phyloP scores from a whole-genome alignment of 78 protist genomes.

The Dictyostelium purpureum region DNA sequence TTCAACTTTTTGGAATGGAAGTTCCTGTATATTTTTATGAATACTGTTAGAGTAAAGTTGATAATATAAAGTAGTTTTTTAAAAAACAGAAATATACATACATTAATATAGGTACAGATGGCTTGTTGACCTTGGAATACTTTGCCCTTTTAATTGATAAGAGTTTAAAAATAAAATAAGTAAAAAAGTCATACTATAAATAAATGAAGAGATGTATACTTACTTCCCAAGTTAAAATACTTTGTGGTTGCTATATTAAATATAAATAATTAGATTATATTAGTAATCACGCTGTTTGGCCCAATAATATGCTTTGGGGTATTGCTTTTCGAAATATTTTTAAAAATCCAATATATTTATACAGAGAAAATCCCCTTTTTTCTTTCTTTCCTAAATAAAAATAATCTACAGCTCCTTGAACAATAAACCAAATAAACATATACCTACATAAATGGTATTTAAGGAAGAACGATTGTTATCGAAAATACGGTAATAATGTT shows the following conservation, averaged over 20 bases:
- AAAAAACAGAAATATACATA: too few relatives aligned
- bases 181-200: too few relatives aligned
- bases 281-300: too few relatives aligned
- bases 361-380: not conserved
- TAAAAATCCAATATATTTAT: not conserved
- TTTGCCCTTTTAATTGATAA: too few relatives aligned
- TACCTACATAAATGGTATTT: not conserved
- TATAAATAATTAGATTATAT: too few relatives aligned
- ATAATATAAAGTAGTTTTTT: too few relatives aligned
- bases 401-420: not conserved
- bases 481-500: not conserved
- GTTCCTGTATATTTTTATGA: not conserved
- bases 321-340: not conserved
- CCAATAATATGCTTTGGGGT: too few relatives aligned
- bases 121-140: not conserved
- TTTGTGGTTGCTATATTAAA: conserved; percentile 5
- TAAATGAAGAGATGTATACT: too few relatives aligned
- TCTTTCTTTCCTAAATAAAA: too few relatives aligned
- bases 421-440: not conserved
- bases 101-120: too few relatives aligned
- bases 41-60: too few relatives aligned
- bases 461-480: not conserved
- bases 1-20: not conserved
- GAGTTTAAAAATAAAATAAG: too few relatives aligned
- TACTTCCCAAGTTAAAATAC: conserved; percentile 10